These are phyloP conservation scores for Solanum tacnaense DNA, from an alignment of 257 asterid species.

Conservation along the genomic window DNA sequence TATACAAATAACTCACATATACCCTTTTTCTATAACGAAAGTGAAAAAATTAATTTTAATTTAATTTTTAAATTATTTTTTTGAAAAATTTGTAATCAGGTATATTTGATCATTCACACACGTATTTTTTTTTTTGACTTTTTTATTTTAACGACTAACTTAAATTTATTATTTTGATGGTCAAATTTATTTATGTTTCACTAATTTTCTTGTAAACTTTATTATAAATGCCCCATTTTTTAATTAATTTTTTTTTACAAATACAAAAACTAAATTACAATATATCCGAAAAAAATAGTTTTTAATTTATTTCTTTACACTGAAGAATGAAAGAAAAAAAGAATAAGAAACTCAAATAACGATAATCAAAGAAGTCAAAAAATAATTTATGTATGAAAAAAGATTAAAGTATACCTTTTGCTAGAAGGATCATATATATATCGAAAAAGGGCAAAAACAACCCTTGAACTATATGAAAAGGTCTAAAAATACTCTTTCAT, in stretches of 20 bases:
- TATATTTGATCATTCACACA: neutral
- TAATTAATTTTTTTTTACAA: too few relatives aligned
- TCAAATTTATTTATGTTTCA: neutral
- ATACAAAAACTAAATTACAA: neutral
- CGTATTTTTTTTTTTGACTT: too few relatives aligned
- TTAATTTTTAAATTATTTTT: too few relatives aligned
- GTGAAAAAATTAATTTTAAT: neutral
- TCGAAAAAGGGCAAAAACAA: too few relatives aligned
- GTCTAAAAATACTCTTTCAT: too few relatives aligned
- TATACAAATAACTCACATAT: too few relatives aligned
- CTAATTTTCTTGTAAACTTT: neutral
- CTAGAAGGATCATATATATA: neutral
- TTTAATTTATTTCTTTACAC: neutral
- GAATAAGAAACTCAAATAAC: neutral
- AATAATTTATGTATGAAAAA: neutral
- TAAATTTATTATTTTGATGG: neutral
- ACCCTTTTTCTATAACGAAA: too few relatives aligned
- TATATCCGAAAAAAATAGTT: neutral
- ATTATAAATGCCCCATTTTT: neutral
- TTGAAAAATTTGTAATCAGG: neutral
- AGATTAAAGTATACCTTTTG: neutral
- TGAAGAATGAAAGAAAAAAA: neutral
- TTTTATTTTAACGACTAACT: too few relatives aligned
- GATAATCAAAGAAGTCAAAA: neutral
- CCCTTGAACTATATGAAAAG: too few relatives aligned